A percentile compares a stretch with the other conserved stretches of the same genome.
These are phyloP conservation scores for Wickerhamomyces ciferrii DNA, from an alignment of 805 yeast species.

Conservation along the genomic window DNA sequence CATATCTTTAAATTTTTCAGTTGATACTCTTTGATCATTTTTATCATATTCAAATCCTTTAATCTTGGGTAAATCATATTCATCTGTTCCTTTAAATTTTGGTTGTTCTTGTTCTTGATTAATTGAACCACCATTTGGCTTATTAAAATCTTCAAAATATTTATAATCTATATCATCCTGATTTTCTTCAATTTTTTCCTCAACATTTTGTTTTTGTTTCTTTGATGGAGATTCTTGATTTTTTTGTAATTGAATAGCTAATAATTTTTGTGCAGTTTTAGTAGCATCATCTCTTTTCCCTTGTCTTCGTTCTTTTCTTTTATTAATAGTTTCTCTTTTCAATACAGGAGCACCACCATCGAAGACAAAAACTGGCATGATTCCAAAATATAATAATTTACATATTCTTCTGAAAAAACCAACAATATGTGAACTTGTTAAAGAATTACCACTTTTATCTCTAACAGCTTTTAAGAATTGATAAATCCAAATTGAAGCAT, in stretches of 20 bases:
- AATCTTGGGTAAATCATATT: slow-evolving; percentile 77
- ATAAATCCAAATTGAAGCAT: slow-evolving; percentile 98
- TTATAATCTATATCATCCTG: slow-evolving; percentile 25
- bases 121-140: slow-evolving; percentile 5
- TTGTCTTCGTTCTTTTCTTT: slow-evolving; percentile 67
- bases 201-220: slow-evolving; percentile 8
- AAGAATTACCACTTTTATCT: slow-evolving; percentile 73
- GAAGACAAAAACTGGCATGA: slow-evolving; percentile 84
- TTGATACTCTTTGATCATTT: slow-evolving; percentile 68
- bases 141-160: slow-evolving; percentile 30
- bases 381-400: slow-evolving; percentile 82
- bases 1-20: slow-evolving; percentile 63
- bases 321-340: slow-evolving; percentile 71
- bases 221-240: slow-evolving; percentile 3
- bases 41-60: slow-evolving; percentile 46
- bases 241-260: slow-evolving; percentile 75
- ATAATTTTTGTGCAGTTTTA: slow-evolving; percentile 71
- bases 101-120: slow-evolving; percentile 3
- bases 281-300: slow-evolving; percentile 67
- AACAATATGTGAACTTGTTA: slow-evolving; percentile 81
- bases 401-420: slow-evolving; percentile 95
- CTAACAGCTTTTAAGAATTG: slow-evolving; percentile 94
- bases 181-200: not conserved
- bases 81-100: slow-evolving; percentile 58
- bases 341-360: slow-evolving; percentile 92